Evolutionary conservation across 148 eudicot species (phyloP), one percentile per base, ranked within the genome.

Genomic region (Nepenthes gracilis): DNA sequence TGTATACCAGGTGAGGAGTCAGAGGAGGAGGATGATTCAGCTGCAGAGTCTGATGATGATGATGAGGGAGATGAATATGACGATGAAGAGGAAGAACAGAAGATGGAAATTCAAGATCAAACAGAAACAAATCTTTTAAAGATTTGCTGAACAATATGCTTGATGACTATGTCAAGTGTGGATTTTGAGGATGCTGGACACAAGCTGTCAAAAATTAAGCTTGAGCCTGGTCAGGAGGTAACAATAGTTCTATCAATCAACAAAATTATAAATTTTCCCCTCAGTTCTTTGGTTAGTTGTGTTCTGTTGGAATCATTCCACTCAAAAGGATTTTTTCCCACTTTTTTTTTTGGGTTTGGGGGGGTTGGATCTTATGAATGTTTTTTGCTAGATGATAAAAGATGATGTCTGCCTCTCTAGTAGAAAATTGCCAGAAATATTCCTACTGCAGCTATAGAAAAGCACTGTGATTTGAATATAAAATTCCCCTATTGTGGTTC

Each of bases 121-220:
- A 93, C 96, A 9, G 96, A 93, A 77, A 93, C 99, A 53, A 93
- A 93, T 71, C 81, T 93, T 49, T 75, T 93, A 2, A 93, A 93
- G 75, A 95, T 93, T 50, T 80, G 99, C 7, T 82, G 98, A 61
- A 93, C 98, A 9, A 93, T 93, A 38, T 93, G 88, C 74, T 66
- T 88, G 33, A 93, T 96, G 35, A 93, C 88, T 47, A 93, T 93
- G 98, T 93, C 98, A 37, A 88, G 98, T 75, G 98, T 93, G 63
- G 96, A 88, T 70, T 93, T 93, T 71, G 98, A 93, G 61, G 98
- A 93, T 78, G 98, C 98, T 65, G 98, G 98, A 8, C 98, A 88
- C 72, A 93, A 93, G 72, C 71, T 93, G 47, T 65, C 88, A 57
- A 93, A 93, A 69, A 93, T 93, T 61, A 93, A 88, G 69, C 81